Conservation (phyloP, 306 rosid genomes). For the Begonia loranthoides region DNA sequence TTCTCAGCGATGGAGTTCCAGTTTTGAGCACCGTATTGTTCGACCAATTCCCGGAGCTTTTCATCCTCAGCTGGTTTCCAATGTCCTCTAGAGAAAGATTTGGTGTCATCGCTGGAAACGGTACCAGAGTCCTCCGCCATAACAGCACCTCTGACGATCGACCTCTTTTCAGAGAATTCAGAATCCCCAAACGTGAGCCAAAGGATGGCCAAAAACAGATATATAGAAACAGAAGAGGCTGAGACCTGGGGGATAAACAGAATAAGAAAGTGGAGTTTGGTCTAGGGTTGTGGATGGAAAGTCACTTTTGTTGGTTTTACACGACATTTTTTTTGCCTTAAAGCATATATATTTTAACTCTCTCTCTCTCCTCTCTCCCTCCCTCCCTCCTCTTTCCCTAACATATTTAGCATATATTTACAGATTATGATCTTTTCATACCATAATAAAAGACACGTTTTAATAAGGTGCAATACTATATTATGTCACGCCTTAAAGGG, state of each 20-base stretch:
- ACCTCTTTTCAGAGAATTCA: too few species aligned
- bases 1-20: slow-evolving; percentile 95
- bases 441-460: too few species aligned
- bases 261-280: slow-evolving; percentile 39
- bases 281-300: slow-evolving; percentile 89
- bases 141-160: too few species aligned
- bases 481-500: too few species aligned
- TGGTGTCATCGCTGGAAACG: slow-evolving; percentile 23
- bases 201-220: not conserved
- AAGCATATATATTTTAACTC: not conserved
- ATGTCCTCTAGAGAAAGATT: slow-evolving; percentile 69
- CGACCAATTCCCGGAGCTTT: slow-evolving; percentile 61
- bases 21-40: slow-evolving; percentile 80
- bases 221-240: slow-evolving; percentile 11
- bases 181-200: slow-evolving; percentile 16
- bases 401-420: too few species aligned
- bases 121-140: slow-evolving; percentile 47
- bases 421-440: too few species aligned
- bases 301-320: slow-evolving; percentile 99
- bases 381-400: too few species aligned
- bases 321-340: slow-evolving; percentile 41
- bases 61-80: slow-evolving; percentile 94
- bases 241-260: slow-evolving; percentile 24
- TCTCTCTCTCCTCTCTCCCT: not conserved
- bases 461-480: too few species aligned